These are phyloP conservation scores for Chalaropsis ovoidea DNA, from an alignment of 2,329 filamentous ascomycete species.

Conservation along the genomic window DNA sequence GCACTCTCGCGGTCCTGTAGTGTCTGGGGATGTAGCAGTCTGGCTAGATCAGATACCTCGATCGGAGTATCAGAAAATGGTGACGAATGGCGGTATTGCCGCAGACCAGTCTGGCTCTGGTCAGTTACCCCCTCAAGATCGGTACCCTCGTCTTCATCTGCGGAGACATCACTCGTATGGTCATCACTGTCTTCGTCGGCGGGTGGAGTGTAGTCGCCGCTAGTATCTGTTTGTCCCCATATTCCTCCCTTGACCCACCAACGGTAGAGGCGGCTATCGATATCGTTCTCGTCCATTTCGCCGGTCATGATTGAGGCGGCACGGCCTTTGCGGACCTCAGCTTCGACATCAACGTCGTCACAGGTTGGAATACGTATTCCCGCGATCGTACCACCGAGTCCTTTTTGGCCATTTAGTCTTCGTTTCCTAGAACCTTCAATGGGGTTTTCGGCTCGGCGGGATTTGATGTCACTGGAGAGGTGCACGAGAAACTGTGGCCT, in stretches of 20 bases:
- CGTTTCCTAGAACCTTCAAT: conserved; percentile 14
- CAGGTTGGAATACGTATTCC: conserved; percentile 30
- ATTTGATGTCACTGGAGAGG: conserved; percentile 32
- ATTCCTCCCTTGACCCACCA: conserved; percentile 79
- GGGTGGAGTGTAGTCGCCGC: conserved; percentile 61
- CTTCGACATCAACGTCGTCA: conserved; percentile 68
- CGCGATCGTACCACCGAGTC: conserved; percentile 19
- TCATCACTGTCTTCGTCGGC: conserved; percentile 49
- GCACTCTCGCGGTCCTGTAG: conserved; percentile 73
- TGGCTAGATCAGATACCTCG: conserved; percentile 59
- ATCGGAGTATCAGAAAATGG: conserved; percentile 54
- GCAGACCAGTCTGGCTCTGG: neutral
- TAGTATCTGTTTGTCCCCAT: conserved; percentile 74
- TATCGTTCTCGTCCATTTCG: conserved; percentile 48
- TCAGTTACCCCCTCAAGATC: neutral
- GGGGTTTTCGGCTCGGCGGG: neutral
- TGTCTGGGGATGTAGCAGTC: conserved; percentile 69
- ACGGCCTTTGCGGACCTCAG: conserved; percentile 55
- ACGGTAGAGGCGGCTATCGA: conserved; percentile 66
- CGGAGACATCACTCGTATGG: conserved; percentile 68
- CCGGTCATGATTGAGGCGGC: conserved; percentile 35
- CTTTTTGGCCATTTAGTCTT: conserved; percentile 32
- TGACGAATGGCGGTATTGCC: conserved; percentile 41
- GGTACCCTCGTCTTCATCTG: conserved; percentile 23
- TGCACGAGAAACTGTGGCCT: conserved; percentile 42